These are phyloP conservation scores for Pseudofabraea citricarpa DNA, from an alignment of 2,329 filamentous ascomycete species.

Conservation along the genomic window DNA sequence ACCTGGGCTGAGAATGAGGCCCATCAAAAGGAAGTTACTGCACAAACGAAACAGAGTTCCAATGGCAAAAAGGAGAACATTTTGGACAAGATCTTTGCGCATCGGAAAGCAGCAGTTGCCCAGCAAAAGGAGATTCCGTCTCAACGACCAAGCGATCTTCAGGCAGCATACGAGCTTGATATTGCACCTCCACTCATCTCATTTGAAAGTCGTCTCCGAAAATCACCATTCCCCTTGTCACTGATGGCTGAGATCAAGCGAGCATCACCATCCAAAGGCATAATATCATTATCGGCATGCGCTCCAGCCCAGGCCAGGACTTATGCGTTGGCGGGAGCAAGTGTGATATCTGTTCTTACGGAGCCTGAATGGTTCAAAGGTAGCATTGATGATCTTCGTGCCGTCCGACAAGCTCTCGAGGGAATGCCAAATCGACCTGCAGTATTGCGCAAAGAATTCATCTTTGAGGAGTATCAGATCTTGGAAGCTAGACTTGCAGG, in stretches of 20 bases:
- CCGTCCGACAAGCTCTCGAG: constrained; percentile 82
- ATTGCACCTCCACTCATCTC: constrained; percentile 79
- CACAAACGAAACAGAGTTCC: constrained; percentile 19
- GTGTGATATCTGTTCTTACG: constrained; percentile 96
- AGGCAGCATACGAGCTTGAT: constrained; percentile 80
- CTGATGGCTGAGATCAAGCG: constrained; percentile 97
- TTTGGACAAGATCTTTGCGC: constrained; percentile 83
- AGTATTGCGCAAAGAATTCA: constrained; percentile 90
- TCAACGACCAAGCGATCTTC: constrained; percentile 74
- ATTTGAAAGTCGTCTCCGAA: constrained; percentile 72
- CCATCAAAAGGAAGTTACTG: constrained; percentile 39
- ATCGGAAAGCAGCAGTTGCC: constrained; percentile 69
- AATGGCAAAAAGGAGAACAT: constrained; percentile 65
- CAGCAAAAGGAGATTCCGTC: constrained; percentile 83
- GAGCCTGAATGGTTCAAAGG: constrained; percentile 99
- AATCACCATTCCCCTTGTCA: constrained; percentile 83
- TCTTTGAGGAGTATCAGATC: constrained; percentile 98
- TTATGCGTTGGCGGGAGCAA: constrained; percentile 91
- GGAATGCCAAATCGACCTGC: constrained; percentile 91
- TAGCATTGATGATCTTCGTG: constrained; percentile 85
- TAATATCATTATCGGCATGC: constrained; percentile 82
- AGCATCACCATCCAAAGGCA: constrained; percentile 91
- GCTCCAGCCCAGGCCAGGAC: constrained; percentile 86
- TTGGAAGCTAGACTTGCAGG: constrained; percentile 88
- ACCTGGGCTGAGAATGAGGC: constrained; percentile 81